Evolutionary conservation across 2,329 filamentous ascomycete genomes (phyloP), one percentile per base, ranked within the genome.

Genomic region (Alternaria infectoria): DNA sequence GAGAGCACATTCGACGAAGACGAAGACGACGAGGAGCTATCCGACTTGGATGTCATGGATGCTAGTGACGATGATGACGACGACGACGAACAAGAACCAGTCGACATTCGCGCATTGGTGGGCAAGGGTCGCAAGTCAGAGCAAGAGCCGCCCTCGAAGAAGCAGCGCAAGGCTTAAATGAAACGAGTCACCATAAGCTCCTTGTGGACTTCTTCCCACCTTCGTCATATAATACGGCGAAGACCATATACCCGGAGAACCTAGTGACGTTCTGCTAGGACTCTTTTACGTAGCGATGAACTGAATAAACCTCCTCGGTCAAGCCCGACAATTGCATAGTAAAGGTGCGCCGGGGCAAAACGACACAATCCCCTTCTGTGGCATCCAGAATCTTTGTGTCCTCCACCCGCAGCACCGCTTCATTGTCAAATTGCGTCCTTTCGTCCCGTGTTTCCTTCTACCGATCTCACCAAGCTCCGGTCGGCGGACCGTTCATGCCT

Each of bases 21-120:
- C 13, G 66, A 67, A 32, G 71, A 71, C 49, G 71, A 87, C 59
- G 89, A 90, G 54, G 86, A 87, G 11, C 77, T 91, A 75, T 83
- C 81, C 2, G 92, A 94, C 64, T 77, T 87, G 46, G 90, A 94
- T 67, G 90, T 93, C 69, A 72, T 81, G 65, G 68, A 61, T 25
- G 70, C 68, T 10, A 78, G 79, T 30, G 69, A 76, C 12, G 79
- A 81, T 26, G 83, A 86, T 59, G 89, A 90, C 54, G 86, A 87
- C 12, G 82, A 62, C 77, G 85, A 83, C 9, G 85, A 85, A 8
- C 87, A 87, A 12, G 85, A 85, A 36, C 83, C 83, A 19, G 73
- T 84, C 32, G 83, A 85, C 55, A 84, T 85, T 60, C 77, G 82
- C 23, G 78, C 76, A 7, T 75, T 85, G 17, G 82, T 85, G 10